phyloP scores from a whole-genome alignment of 768 basidiomycete genomes.

The Amanita pseudoporphyria region DNA sequence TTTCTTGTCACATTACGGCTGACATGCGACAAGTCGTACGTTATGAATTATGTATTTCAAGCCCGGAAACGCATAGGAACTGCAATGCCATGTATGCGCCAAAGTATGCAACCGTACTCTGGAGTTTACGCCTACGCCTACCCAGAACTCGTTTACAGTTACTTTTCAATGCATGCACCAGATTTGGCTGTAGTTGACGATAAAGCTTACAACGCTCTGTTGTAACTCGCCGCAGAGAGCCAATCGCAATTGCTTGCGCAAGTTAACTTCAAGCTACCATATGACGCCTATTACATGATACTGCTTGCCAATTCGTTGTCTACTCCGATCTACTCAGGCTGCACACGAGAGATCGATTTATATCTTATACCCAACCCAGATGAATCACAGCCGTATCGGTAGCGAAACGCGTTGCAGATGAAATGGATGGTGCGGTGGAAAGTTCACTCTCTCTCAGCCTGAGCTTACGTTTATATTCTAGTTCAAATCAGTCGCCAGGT shows the following conservation, averaged over 20 bases:
- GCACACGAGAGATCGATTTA: slow-evolving; percentile 79
- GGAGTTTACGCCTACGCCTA: too few relatives aligned
- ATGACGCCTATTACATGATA: slow-evolving; percentile 43
- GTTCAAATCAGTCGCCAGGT: slow-evolving; percentile 77
- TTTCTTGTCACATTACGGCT: too few relatives aligned
- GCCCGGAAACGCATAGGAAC: too few relatives aligned
- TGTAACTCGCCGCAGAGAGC: slow-evolving; percentile 93
- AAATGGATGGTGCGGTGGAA: slow-evolving; percentile 84
- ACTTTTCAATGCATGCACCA: too few relatives aligned
- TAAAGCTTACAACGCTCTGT: too few relatives aligned
- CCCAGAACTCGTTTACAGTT: too few relatives aligned
- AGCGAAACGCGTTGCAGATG: slow-evolving; percentile 83
- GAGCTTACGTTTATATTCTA: slow-evolving; percentile 18
- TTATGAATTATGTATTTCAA: too few relatives aligned
- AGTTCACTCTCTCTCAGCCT: background rate
- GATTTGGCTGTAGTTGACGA: too few relatives aligned
- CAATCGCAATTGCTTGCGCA: slow-evolving; percentile 59
- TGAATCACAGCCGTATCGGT: slow-evolving; percentile 88
- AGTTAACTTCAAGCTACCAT: background rate
- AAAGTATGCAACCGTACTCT: too few relatives aligned
- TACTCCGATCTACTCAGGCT: slow-evolving; percentile 93
- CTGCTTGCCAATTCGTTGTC: slow-evolving; percentile 94
- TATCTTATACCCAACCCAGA: slow-evolving; percentile 93
- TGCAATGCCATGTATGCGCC: too few relatives aligned
- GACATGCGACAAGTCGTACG: too few relatives aligned